A percentile compares a stretch with the other conserved stretches of the same genome.
Evolutionary conservation across 2,329 filamentous ascomycete genomes (phyloP).

Genomic region (Beauveria varroae): DNA sequence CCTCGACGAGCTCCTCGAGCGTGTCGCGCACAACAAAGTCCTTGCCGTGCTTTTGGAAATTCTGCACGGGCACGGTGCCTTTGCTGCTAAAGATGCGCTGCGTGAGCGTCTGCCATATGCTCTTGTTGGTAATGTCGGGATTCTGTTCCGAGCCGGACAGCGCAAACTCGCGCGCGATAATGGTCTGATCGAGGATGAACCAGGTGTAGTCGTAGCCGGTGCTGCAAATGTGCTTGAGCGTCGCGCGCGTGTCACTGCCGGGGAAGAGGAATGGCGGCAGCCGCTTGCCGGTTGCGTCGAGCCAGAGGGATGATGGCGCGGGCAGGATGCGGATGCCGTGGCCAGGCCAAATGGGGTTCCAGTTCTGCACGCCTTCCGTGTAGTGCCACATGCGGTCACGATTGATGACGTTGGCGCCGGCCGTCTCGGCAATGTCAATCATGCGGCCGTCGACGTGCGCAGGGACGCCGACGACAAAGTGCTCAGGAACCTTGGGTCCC

Average conservation of each 20-base stretch:
- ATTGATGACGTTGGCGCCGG: slow-evolving; percentile 50
- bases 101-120: slow-evolving; percentile 42
- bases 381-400: slow-evolving; percentile 61
- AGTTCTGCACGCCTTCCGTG: slow-evolving; percentile 54
- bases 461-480: slow-evolving; percentile 53
- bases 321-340: slow-evolving; percentile 56
- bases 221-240: slow-evolving; percentile 50
- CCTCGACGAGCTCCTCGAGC: slow-evolving; percentile 45
- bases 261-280: slow-evolving; percentile 50
- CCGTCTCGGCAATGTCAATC: slow-evolving; percentile 46
- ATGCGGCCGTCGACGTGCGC: slow-evolving; percentile 58
- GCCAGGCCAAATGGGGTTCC: slow-evolving; percentile 53
- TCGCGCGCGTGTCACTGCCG: slow-evolving; percentile 49
- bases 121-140: slow-evolving; percentile 52
- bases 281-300: slow-evolving; percentile 52
- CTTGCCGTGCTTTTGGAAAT: slow-evolving; percentile 49
- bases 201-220: slow-evolving; percentile 57
- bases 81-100: slow-evolving; percentile 41
- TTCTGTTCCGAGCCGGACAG: slow-evolving; percentile 58
- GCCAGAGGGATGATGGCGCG: slow-evolving; percentile 54
- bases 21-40: slow-evolving; percentile 54
- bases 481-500: slow-evolving; percentile 46
- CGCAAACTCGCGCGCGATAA: slow-evolving; percentile 54
- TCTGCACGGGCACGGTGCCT: slow-evolving; percentile 47
- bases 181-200: slow-evolving; percentile 52